phyloP scores from a whole-genome alignment of 176 grass and related monocot species.

The Eragrostis curvula region DNA sequence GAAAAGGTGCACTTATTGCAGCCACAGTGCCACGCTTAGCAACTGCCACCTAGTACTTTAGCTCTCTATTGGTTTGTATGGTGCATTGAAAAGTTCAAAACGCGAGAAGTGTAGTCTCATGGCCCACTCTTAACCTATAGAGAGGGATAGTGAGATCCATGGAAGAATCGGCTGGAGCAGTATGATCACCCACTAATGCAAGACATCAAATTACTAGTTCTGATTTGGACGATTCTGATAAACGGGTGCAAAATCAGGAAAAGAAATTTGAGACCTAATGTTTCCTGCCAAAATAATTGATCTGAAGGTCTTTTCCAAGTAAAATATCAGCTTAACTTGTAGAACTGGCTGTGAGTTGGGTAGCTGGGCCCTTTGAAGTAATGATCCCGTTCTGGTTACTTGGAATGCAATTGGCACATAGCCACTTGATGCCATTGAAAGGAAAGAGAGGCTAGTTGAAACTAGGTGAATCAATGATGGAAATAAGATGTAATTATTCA shows the following conservation, averaged over 20 bases:
- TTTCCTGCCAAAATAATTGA: conserved; percentile 43
- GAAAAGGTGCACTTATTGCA: conserved; percentile 34
- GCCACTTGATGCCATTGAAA: conserved; percentile 38
- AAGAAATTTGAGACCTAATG: conserved; percentile 37
- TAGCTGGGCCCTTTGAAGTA: conserved; percentile 40
- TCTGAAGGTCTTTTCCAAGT: conserved; percentile 41
- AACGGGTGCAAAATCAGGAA: conserved; percentile 35
- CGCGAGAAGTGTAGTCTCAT: conserved; percentile 34
- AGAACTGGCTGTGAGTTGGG: conserved; percentile 25
- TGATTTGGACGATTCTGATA: conserved; percentile 43
- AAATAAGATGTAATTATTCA: conserved; percentile 44
- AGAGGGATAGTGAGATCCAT: conserved; percentile 37
- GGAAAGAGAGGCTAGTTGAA: conserved; percentile 36
- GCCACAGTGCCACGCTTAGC: conserved; percentile 24
- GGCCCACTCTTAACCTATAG: conserved; percentile 41
- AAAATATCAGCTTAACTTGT: conserved; percentile 41
- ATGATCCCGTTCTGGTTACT: conserved; percentile 23
- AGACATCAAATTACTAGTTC: conserved; percentile 16
- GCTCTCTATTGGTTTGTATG: conserved; percentile 12
- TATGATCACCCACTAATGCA: conserved; percentile 28
- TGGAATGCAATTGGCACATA: conserved; percentile 41
- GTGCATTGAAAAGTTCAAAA: conserved; percentile 29
- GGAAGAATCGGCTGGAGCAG: conserved; percentile 41
- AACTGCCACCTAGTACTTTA: conserved; percentile 38
- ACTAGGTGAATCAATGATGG: conserved; percentile 44